Evolutionary conservation across 352 stramenopile genomes (phyloP).

Genomic region (Elongisporangium undulatum): DNA sequence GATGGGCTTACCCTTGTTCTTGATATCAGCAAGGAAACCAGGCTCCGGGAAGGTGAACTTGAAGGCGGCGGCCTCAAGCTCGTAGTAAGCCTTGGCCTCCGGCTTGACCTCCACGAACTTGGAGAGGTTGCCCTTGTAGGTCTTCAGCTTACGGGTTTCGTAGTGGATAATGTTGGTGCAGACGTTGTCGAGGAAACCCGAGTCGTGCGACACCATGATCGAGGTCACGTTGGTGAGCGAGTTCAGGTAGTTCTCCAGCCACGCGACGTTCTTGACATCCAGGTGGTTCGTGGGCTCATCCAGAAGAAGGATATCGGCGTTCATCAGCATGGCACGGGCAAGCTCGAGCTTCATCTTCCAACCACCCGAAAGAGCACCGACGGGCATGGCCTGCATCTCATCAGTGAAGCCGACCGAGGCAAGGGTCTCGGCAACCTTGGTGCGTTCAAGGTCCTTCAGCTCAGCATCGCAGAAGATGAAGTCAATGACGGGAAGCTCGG

Average conservation of each 20-base stretch:
- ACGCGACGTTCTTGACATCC: conserved; percentile 91
- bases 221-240: conserved; percentile 87
- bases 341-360: conserved; percentile 96
- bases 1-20: conserved; percentile 90
- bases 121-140: conserved; percentile 85
- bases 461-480: conserved; percentile 88
- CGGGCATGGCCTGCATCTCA: conserved; percentile 90
- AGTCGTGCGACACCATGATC: conserved; percentile 96
- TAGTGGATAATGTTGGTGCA: conserved; percentile 98
- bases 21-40: conserved; percentile 87
- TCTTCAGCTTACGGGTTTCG: conserved; percentile 90
- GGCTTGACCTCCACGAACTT: conserved; percentile 85
- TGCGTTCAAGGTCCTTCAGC: conserved; percentile 83
- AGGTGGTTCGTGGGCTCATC: conserved; percentile 96
- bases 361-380: conserved; percentile 93
- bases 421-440: conserved; percentile 92
- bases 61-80: conserved; percentile 78
- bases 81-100: conserved; percentile 88
- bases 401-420: conserved; percentile 91
- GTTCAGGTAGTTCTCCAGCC: conserved; percentile 91
- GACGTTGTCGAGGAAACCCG: conserved; percentile 96
- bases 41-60: conserved; percentile 87
- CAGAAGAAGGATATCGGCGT: conserved; percentile 95
- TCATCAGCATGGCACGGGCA: conserved; percentile 92
- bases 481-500: conserved; percentile 79